A percentile compares a stretch with the other conserved stretches of the same genome.
Evolutionary conservation across 306 rosid species (phyloP).

Genomic region (Citrullus mucosospermus): DNA sequence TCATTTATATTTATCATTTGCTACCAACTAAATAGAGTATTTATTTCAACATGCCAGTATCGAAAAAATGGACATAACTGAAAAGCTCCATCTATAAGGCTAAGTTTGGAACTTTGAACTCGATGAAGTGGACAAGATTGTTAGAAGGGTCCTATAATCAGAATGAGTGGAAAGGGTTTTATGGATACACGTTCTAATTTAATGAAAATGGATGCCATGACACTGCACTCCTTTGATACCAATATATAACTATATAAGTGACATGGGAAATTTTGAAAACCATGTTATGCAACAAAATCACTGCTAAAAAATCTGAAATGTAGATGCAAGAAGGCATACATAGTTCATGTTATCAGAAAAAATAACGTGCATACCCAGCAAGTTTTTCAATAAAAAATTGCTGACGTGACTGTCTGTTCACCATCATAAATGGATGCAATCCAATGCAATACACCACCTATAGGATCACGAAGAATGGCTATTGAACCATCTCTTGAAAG

Average conservation of each 20-base stretch:
- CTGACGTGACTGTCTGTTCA: conserved; percentile 34
- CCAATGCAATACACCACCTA: conserved; percentile 66
- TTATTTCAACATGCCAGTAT: too few species aligned
- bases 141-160: too few species aligned
- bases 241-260: background rate
- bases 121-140: too few species aligned
- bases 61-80: background rate
- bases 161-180: too few species aligned
- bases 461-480: conserved; percentile 17
- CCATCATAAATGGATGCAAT: conserved; percentile 75
- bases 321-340: background rate
- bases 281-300: background rate
- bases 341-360: background rate
- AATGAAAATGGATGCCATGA: background rate
- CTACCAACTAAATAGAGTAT: background rate
- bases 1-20: background rate
- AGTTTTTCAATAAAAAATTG: conserved; percentile 41
- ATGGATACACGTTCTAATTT: too few species aligned
- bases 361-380: conserved; percentile 28
- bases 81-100: background rate
- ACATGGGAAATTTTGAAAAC: background rate
- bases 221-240: background rate
- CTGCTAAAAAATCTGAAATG: background rate
- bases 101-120: background rate
- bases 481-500: conserved; percentile 3